phyloP scores from a whole-genome alignment of 352 stramenopile genomes.

The Globisporangium spiculum region DNA sequence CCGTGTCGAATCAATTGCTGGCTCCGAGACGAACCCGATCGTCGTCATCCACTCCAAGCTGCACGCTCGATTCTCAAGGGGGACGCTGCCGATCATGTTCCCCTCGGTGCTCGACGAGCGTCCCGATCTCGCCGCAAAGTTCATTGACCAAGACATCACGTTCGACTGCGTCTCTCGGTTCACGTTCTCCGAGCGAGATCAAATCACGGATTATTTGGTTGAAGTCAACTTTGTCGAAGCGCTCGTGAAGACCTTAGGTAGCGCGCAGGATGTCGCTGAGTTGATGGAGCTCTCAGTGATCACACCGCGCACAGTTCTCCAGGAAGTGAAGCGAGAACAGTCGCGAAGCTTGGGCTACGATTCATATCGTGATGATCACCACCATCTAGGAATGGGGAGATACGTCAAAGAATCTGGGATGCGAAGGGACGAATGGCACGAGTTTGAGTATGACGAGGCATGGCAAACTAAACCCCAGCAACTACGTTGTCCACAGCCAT shows the following conservation, averaged over 20 bases:
- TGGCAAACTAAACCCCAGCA: not conserved
- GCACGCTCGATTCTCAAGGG: constrained; percentile 1
- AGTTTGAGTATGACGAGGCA: not conserved
- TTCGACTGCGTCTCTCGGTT: constrained; percentile 16
- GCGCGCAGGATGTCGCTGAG: not conserved
- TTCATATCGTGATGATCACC: not conserved
- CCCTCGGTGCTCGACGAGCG: not conserved
- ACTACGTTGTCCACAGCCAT: not conserved
- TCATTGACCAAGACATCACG: constrained; percentile 15
- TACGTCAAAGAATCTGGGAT: not conserved
- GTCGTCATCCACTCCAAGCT: constrained; percentile 1
- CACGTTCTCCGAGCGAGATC: constrained; percentile 8
- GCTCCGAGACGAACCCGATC: not conserved
- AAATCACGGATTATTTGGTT: constrained; percentile 6
- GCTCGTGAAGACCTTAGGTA: constrained; percentile 1
- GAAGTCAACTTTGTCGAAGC: constrained; percentile 17
- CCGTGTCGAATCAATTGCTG: not conserved
- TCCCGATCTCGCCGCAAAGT: not conserved
- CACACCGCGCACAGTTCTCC: not conserved
- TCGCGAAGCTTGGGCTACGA: not conserved
- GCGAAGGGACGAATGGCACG: not conserved
- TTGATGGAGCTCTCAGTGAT: constrained; percentile 14
- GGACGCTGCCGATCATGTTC: constrained; percentile 19
- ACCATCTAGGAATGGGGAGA: not conserved
- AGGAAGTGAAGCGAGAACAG: not conserved